Evolutionary conservation across 2,329 filamentous ascomycete species (phyloP).

Genomic region (Lasiodiplodia sp.): DNA sequence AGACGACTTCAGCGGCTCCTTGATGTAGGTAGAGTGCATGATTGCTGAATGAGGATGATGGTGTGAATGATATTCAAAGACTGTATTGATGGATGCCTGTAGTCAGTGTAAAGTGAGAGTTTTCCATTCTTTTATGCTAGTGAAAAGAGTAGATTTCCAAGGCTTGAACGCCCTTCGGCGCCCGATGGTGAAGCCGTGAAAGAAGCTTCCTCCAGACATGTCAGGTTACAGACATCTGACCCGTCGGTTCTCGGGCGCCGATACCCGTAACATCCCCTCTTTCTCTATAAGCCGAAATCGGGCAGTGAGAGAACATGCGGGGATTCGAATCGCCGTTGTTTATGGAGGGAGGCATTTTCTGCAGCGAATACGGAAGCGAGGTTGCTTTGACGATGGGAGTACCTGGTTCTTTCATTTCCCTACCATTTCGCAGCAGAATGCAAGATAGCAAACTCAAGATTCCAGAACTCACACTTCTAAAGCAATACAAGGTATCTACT

Average conservation of each 20-base stretch:
- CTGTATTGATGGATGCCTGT: not conserved
- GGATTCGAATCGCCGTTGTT: not conserved
- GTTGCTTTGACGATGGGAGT: too few species aligned
- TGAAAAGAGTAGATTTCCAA: not conserved
- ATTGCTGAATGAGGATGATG: not conserved
- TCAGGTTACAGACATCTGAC: not conserved
- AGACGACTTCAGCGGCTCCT: constrained; percentile 56
- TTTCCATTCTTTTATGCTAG: not conserved
- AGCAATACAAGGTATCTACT: too few species aligned
- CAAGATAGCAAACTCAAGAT: too few species aligned
- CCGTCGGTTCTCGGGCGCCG: constrained; percentile 10
- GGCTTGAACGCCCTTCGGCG: not conserved
- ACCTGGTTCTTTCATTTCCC: too few species aligned
- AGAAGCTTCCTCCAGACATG: not conserved
- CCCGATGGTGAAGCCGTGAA: not conserved
- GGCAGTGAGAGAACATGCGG: not conserved
- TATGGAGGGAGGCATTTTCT: not conserved
- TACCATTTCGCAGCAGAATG: too few species aligned
- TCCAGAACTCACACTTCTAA: too few species aligned
- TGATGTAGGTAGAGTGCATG: constrained; percentile 20
- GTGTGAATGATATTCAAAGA: not conserved
- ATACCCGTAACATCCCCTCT: not conserved
- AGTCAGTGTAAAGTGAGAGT: too few species aligned
- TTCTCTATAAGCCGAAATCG: not conserved
- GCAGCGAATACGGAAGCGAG: too few species aligned